phyloP scores from a whole-genome alignment of 352 stramenopile species.

The Halophytophthora polymorphica region DNA sequence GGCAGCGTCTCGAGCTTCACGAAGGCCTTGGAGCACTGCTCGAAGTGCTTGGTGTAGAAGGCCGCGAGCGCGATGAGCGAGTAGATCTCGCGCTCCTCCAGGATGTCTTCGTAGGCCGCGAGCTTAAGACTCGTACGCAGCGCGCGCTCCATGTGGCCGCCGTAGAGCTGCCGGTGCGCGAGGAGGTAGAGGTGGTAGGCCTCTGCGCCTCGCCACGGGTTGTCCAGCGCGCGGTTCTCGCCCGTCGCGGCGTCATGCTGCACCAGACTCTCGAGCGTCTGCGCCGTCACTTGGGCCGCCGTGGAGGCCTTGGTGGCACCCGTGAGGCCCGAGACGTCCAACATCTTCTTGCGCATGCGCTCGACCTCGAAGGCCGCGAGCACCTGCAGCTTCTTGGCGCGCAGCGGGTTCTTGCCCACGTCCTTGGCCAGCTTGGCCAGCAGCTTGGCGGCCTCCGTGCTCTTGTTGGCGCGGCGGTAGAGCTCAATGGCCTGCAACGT shows the following conservation, averaged over 20 bases:
- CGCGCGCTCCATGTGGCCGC: slow-evolving; percentile 72
- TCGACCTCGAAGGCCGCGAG: slow-evolving; percentile 93
- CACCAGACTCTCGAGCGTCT: slow-evolving; percentile 91
- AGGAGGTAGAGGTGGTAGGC: slow-evolving; percentile 94
- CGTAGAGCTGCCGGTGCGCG: slow-evolving; percentile 91
- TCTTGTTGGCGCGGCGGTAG: slow-evolving; percentile 91
- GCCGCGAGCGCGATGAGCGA: slow-evolving; percentile 91
- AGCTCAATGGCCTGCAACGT: slow-evolving; percentile 90
- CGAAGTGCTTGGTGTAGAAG: slow-evolving; percentile 90
- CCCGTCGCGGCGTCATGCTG: slow-evolving; percentile 81
- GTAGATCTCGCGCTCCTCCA: slow-evolving; percentile 90
- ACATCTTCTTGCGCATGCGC: slow-evolving; percentile 88
- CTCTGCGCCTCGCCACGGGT: slow-evolving; percentile 92
- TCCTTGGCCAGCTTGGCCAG: slow-evolving; percentile 86
- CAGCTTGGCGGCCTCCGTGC: slow-evolving; percentile 89
- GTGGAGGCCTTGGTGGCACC: slow-evolving; percentile 66
- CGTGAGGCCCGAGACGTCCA: slow-evolving; percentile 67
- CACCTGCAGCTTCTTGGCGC: slow-evolving; percentile 93
- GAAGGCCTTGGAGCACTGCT: slow-evolving; percentile 90
- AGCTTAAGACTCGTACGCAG: slow-evolving; percentile 88
- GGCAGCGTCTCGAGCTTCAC: slow-evolving; percentile 91
- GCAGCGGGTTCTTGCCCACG: slow-evolving; percentile 77
- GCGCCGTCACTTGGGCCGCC: slow-evolving; percentile 79
- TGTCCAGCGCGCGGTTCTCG: slow-evolving; percentile 86
- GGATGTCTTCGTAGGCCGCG: slow-evolving; percentile 89